Evolutionary conservation across 31 red algal genomes (phyloP), one percentile per base, ranked within the genome.

Genomic region (Asparagopsis taxiformis): DNA sequence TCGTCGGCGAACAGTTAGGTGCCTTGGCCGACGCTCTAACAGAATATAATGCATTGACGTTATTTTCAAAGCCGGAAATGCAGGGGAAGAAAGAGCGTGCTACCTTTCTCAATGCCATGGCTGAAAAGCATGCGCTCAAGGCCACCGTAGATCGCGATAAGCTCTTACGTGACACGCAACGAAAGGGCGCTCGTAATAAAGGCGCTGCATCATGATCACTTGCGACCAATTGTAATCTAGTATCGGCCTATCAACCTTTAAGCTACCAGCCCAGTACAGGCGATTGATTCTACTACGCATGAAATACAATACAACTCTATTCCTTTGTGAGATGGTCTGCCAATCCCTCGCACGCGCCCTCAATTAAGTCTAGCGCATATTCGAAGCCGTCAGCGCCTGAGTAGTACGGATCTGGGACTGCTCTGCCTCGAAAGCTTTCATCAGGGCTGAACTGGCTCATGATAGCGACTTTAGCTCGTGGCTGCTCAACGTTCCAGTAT

Each of bases 331-430:
- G 83, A 30, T 76, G 36, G 35, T 88, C 83, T 9, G 73, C 83
- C 9, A 98, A 70, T 3, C 96, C 96, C 46, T 86, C 80, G 59
- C 91, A 91, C 11, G 91, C 91, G 33, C 69, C 82, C 32, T 92
- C 72, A 24, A 99, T 77, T 2, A 99, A 38, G 50, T 99, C 96
- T n/a, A 99, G 71, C 10, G 93, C 96, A 29, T 53, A 59, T 48
- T 94, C 87, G 64, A 99, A 94, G 43, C 92, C 91, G 35, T 88
- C 72, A 11, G 61, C 60, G 0, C 96, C 90, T 8, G 76, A 80
- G 61, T 84, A 99, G 46, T 91, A 99, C 7, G 96, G 96, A 62
- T 99, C 96, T 11, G 96, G 96, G 48, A 99, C 88, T 4, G 85
- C 65, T 24, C 58, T 56, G 16, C 84, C 74, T 3, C 72, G 38